Evolutionary conservation across 768 basidiomycete genomes (phyloP), one percentile per base, ranked within the genome.

Genomic region (Scleroderma bovista): DNA sequence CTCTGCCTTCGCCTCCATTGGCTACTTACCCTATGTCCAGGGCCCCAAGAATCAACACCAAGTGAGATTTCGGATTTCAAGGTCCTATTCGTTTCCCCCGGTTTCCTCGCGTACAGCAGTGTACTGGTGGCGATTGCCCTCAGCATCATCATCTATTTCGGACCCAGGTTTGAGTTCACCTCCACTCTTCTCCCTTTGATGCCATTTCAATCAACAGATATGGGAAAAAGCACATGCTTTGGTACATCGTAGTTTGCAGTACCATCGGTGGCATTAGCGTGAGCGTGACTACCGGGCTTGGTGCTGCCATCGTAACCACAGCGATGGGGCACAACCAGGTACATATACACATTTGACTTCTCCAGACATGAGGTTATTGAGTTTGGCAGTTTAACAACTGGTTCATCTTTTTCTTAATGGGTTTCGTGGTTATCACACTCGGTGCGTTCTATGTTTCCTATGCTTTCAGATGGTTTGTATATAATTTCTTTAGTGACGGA

Each of bases 231-330:
- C 89, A 82, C 61, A 96, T 97, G 95, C 68, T 98, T 46, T 92
- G 89, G 88, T 91, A 95, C 67, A 94, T 98, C 55, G 74, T 78
- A 37, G 89, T 99, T 40, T 99, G 96, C 69, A 91, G 87, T 55
- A 84, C 97, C 78, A 97, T 99, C 61, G 96, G 96, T 16, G 96
- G 96, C 0, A 85, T 95, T 43, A 89, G 86, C 50, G 92, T 95
- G 56, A 91, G 88, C 58, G 94, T 95, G 48, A 95, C 94, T 13
- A 93, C 92, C 29, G 95, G 96, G 31, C 77, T 97, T 33, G 93
- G 96, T 40, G 75, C 90, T 38, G 86, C 93, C 19, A 96, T 98
- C 59, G 85, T 99, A 23, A 83, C 86, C 44, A 81, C 81, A 37
- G 80, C 75, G 5, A 70, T 76, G 71, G 88, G 88, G 34, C 74